Evolutionary conservation across 345 rosid genomes (phyloP), one percentile per base, ranked within the genome.

Genomic region (Sonneratia alba): DNA sequence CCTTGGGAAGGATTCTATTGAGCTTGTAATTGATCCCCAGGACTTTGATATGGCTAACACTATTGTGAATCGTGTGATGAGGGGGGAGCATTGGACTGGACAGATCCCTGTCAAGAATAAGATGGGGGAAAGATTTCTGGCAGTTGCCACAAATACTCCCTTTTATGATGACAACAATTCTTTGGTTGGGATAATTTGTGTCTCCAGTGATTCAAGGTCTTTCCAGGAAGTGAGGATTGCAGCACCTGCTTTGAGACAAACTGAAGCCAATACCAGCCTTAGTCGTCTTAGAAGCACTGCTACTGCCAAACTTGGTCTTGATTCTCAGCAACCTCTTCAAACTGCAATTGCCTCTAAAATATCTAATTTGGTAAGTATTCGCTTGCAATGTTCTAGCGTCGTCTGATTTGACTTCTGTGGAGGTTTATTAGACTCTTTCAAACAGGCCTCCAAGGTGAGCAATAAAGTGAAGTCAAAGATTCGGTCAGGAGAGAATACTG

Each of bases 321-420:
- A 90, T 79, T 75, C 96, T 75, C 96, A 89, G 72, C 97, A 95
- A 84, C 97, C 99, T 78, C 73, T 91, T 70, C 99, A 95, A 85
- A 72, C 73, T 63, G 91, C 97, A 67, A 80, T 95, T 79, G 93
- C 97, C 14, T 92, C 97, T n/a, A 92, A 86, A 79, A 83, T 95
- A 78, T 85, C 99, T 22, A 88, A 90, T 81, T 82, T 95, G 91
- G 99, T 95, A 77, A 87, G 94, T 84, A 49, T 40, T 67, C 18
- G 18, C 73, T 59, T n/a, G 63, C 21, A 19, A 69, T 76, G 38
- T 62, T 42, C 13, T 11, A 12, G 16, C 4, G 66, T 62, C 27
- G 66, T 32, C 27, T 62, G 37, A 10, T 59, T n/a, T 59, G 64
- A 21, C 64, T 59, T 59, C 34, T 59, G 6, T 82, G 68, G 68